Base-by-base conservation (phyloP, 2,329 filamentous ascomycete genomes). In the Endothia cerciana region DNA sequence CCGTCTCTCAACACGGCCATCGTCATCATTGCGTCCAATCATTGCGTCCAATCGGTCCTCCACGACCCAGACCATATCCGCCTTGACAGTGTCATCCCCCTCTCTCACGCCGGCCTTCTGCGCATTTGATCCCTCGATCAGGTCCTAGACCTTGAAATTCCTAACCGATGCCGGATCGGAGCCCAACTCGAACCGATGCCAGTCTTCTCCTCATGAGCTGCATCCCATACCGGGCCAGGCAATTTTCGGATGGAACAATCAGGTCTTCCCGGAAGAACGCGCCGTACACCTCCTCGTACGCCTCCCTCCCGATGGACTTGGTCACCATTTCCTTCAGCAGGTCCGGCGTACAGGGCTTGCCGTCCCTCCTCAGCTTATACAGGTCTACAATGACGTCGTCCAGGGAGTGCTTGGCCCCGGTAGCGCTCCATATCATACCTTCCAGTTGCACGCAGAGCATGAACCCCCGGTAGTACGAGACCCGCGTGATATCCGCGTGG, bases 321-420 rank as follows among this genome's bases (percentile, higher is more conserved):
- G 10, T 7, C 33, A 36, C 33, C 33, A 36, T 60, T 25, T 63
- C 38, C 36, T 63, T 66, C 36, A 66, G 30, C 13, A 41, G 38
- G 15, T 13, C 30, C 7, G 57, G 36, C 10, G 19, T 15, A 53
- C 60, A 60, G 1, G 60, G 43, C 10, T 66, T 45, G 4, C 60
- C 60, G 19, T 51, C 64, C 22, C 25, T 65, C 17, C 51, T 45
- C 33, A 58, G 59, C 38, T 53, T 66, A 40, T 69, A 69, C 15
- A 69, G 17, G 13, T 61, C 65, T 41, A 67, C n/a, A 17, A 67
- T 60, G 43, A 69, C 53, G 36, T 67, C 65, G 13, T 69, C 67
- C 25, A 67, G 43, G 40, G 58, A 62, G 19, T 61, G 62, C 40
- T 59, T 40, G 7, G 62, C 67, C 4, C 36, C 11, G 1, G 67